These are phyloP conservation scores for Fagus sylvatica DNA, from an alignment of 306 rosid genomes.

Conservation along the genomic window DNA sequence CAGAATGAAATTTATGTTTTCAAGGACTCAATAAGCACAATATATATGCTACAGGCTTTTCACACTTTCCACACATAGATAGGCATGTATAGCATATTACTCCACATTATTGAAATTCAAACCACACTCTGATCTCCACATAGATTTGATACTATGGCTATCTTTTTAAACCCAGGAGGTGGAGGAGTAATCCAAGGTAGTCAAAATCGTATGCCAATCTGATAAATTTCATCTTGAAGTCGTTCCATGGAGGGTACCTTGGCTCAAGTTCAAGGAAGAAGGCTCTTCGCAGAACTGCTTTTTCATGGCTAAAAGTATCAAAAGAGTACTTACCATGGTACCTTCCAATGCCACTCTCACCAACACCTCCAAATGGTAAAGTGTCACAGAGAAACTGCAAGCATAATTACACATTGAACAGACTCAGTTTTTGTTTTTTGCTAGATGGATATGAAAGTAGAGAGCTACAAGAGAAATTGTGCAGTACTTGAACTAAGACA, in stretches of 20 bases:
- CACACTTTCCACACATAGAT: not conserved
- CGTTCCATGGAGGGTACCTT: constrained; percentile 86
- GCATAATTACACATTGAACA: not conserved
- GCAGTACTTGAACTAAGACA: constrained; percentile 67
- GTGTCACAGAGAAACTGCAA: constrained; percentile 51
- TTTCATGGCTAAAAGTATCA: constrained; percentile 89
- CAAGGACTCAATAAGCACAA: not conserved
- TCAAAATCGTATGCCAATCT: constrained; percentile 64
- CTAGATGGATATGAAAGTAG: not conserved
- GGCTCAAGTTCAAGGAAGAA: constrained; percentile 68
- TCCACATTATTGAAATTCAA: not conserved
- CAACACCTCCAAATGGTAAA: constrained; percentile 60
- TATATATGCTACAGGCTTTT: not conserved
- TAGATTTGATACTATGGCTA: constrained; percentile 12
- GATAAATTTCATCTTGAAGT: constrained; percentile 66
- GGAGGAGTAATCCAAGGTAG: constrained; percentile 55
- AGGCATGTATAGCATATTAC: not conserved
- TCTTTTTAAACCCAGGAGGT: constrained; percentile 53
- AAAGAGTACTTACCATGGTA: constrained; percentile 93
- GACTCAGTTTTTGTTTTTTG: not conserved
- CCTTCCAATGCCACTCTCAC: constrained; percentile 83
- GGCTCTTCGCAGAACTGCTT: constrained; percentile 63
- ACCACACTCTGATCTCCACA: not conserved
- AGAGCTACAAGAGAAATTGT: not conserved
- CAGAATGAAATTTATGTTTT: not conserved